Base-by-base conservation (phyloP, 768 basidiomycete species). In the Infundibulicybe gibba region DNA sequence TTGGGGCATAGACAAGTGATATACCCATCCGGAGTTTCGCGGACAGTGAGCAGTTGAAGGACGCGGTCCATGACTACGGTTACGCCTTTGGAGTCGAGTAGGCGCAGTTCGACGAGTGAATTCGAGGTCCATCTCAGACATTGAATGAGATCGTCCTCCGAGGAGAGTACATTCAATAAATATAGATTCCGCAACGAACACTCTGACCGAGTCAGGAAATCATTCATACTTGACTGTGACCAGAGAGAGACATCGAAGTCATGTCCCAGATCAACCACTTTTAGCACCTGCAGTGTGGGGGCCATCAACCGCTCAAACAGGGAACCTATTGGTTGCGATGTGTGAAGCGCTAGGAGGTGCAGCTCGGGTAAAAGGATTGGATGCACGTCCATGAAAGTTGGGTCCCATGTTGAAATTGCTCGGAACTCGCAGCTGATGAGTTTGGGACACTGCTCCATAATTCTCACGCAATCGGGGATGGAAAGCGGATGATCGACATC, bases 131-230 rank as follows among this genome's bases (percentile, higher is more conserved):
- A 38, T 16, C 43, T 40, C 11, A 56, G 45, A 42, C 55, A 56
- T 21, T 54, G 44, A 19, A 56, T 51, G 32, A 56, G 50, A n/a
- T 47, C 50, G 20, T 47, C 35, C 31, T 56, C 55, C 14, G 49
- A 49, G 15, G 50, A 40, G 35, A 54, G 41, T 10, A 49, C 50
- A 30, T 54, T 44, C 10, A 48, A 37, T n/a, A 56, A 40, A 38
- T 44, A 44, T 8, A 56, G 47, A 11, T 16, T 31, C 16, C 40
- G 34, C 15, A 56, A 43, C 25, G 48, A 15, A 39, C 53, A 49
- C 32, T 43, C 19, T 14, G 55, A 56, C 11, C 53, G 53, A 19
- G 43, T 45, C 15, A 56, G 31, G 37, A 56, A 52, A 15, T 38
- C 34, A 25, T 35, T 43, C 32, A 56, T 54, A 11, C 41, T 17